Percentiles rank a stretch among this genome's conserved stretches.
These are phyloP conservation scores for Claviceps digitariae DNA, from an alignment of 2,329 filamentous ascomycete genomes.

Conservation along the genomic window DNA sequence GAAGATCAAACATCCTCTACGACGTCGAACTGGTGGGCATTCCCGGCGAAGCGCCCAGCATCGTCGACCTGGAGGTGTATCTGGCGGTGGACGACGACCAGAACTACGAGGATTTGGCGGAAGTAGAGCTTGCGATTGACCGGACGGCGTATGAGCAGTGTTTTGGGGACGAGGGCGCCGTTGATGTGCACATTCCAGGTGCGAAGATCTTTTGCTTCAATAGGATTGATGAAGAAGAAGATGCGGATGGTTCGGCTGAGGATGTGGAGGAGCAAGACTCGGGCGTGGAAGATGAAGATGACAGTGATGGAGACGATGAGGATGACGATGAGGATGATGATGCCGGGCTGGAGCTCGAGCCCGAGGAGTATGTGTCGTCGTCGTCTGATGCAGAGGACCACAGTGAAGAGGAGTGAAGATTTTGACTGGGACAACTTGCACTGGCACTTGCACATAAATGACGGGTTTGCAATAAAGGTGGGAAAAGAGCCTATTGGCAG, in stretches of 20 bases:
- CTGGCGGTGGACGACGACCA: slow-evolving; percentile 12
- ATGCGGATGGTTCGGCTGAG: background rate
- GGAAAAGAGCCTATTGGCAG: too few species aligned
- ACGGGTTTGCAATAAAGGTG: too few species aligned
- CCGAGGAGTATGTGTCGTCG: too few species aligned
- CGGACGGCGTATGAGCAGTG: slow-evolving; percentile 13
- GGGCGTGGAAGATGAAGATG: background rate
- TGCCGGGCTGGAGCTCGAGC: background rate
- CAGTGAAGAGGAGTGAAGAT: slow-evolving; percentile 2
- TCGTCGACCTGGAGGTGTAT: slow-evolving; percentile 19
- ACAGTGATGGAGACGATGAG: background rate
- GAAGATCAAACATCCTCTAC: slow-evolving; percentile 15
- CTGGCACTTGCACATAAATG: too few species aligned
- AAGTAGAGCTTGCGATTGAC: slow-evolving; percentile 18
- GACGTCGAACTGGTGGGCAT: slow-evolving; percentile 13
- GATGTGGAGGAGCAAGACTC: background rate
- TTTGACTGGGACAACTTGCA: background rate
- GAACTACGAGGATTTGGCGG: slow-evolving; percentile 13
- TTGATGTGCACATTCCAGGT: slow-evolving; percentile 17
- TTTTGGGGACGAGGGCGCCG: slow-evolving; percentile 9
- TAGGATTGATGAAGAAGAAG: background rate
- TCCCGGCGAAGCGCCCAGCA: background rate
- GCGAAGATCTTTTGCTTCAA: slow-evolving; percentile 5
- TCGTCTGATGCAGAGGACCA: background rate
- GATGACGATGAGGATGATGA: background rate